Conservation (phyloP, 495 filamentous ascomycete species). For the Lasiosphaeria miniovina region DNA sequence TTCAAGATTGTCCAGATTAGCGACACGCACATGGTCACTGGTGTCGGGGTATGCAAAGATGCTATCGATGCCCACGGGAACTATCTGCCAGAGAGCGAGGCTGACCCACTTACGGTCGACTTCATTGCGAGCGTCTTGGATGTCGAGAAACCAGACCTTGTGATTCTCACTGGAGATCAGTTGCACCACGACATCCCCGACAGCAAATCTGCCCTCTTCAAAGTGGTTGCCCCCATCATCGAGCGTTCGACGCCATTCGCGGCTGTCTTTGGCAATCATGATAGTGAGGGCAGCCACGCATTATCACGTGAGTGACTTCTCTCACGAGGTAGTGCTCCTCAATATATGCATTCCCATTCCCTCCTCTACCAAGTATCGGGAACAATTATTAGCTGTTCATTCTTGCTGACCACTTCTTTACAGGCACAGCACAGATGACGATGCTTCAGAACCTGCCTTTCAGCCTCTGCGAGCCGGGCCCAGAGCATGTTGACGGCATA, state of each 20-base stretch:
- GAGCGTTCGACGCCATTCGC: slow-evolving; percentile 36
- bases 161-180: slow-evolving; percentile 38
- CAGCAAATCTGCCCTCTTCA: slow-evolving; percentile 41
- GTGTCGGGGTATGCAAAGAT: slow-evolving; percentile 36
- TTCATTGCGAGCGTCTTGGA: slow-evolving; percentile 34
- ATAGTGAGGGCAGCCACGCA: slow-evolving; percentile 34
- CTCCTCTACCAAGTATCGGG: background rate
- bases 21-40: slow-evolving; percentile 38
- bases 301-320: slow-evolving; percentile 33
- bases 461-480: background rate
- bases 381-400: background rate
- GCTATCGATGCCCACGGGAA: slow-evolving; percentile 39
- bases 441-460: background rate
- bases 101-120: slow-evolving; percentile 36
- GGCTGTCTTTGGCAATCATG: slow-evolving; percentile 40
- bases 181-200: slow-evolving; percentile 36
- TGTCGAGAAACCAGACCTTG: slow-evolving; percentile 38
- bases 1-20: slow-evolving; percentile 42
- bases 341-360: background rate
- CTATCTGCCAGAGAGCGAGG: slow-evolving; percentile 33
- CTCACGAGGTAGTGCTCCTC: background rate
- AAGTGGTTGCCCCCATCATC: slow-evolving; percentile 39
- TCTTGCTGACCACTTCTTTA: background rate
- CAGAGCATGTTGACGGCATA: background rate
- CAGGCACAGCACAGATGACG: background rate